phyloP scores from a whole-genome alignment of 2,329 filamentous ascomycete species.

The Graphilbum sp. region DNA sequence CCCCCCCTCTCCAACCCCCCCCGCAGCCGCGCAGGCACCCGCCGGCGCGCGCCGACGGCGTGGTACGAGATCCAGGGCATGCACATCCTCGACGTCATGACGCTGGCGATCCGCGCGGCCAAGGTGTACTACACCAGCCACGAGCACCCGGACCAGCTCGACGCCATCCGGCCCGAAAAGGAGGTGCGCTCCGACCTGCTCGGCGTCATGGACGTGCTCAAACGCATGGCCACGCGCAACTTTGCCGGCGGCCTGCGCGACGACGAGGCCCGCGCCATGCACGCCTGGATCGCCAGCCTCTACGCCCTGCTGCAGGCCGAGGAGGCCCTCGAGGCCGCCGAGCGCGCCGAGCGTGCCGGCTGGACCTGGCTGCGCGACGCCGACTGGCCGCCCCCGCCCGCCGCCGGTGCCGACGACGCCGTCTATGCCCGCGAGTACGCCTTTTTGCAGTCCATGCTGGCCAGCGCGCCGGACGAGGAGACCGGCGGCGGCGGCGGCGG shows the following conservation, averaged over 20 bases:
- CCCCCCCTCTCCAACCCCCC: not conserved
- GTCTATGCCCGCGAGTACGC: slow-evolving; percentile 68
- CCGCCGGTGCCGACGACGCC: too few relatives aligned
- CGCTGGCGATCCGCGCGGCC: slow-evolving; percentile 84
- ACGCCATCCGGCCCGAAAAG: slow-evolving; percentile 75
- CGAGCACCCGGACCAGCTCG: slow-evolving; percentile 68
- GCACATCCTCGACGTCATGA: slow-evolving; percentile 82
- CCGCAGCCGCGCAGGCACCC: too few relatives aligned
- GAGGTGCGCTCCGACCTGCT: slow-evolving; percentile 72
- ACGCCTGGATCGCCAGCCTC: slow-evolving; percentile 65
- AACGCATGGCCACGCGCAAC: slow-evolving; percentile 75
- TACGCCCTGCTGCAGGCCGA: slow-evolving; percentile 62
- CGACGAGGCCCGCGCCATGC: slow-evolving; percentile 62
- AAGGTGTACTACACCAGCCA: slow-evolving; percentile 95
- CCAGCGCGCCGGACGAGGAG: slow-evolving; percentile 14
- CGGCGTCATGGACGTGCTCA: slow-evolving; percentile 75
- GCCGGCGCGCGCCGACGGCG: too few relatives aligned
- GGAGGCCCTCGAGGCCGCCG: slow-evolving; percentile 57
- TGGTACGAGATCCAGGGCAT: slow-evolving; percentile 85
- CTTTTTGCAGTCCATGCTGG: slow-evolving; percentile 59
- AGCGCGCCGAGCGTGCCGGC: slow-evolving; percentile 49
- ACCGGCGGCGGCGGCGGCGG: too few relatives aligned
- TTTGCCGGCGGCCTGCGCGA: slow-evolving; percentile 70
- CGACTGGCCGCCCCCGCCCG: slow-evolving; percentile 54
- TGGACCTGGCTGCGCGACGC: slow-evolving; percentile 66